Conservation (phyloP, 2,329 filamentous ascomycete genomes). For the Neocatenulostroma microsporum region DNA sequence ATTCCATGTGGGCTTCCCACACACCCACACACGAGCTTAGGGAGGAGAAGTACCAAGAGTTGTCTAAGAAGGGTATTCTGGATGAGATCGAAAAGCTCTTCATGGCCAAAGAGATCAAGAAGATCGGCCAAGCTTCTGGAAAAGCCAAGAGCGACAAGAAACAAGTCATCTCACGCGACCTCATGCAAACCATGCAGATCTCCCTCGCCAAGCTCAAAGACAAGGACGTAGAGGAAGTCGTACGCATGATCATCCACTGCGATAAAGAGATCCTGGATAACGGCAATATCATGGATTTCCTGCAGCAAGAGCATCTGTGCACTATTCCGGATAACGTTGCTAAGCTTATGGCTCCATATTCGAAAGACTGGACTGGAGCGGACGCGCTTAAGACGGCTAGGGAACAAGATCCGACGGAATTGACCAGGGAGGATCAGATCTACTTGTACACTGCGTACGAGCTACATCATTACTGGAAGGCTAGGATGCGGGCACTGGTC, state of each 20-base stretch:
- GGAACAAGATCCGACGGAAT: constrained; percentile 77
- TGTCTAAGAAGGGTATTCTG: constrained; percentile 88
- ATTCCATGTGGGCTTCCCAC: constrained; percentile 87
- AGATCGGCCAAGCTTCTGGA: constrained; percentile 55
- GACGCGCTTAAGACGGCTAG: constrained; percentile 68
- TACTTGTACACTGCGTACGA: constrained; percentile 91
- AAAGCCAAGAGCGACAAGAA: constrained; percentile 88
- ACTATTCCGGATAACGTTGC: constrained; percentile 82
- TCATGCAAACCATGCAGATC: constrained; percentile 88
- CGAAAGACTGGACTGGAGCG: constrained; percentile 90
- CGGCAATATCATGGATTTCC: constrained; percentile 88
- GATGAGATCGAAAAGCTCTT: constrained; percentile 98
- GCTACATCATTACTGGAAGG: constrained; percentile 97
- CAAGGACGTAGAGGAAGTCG: constrained; percentile 71
- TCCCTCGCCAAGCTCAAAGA: constrained; percentile 90
- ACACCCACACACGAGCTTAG: constrained; percentile 78
- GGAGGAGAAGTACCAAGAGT: constrained; percentile 91
- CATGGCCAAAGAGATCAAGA: constrained; percentile 93
- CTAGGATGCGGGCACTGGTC: constrained; percentile 82
- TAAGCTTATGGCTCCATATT: constrained; percentile 91
- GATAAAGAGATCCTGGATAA: constrained; percentile 85
- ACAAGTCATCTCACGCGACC: constrained; percentile 84
- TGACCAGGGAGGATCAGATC: constrained; percentile 92
- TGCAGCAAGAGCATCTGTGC: constrained; percentile 87
- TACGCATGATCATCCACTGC: constrained; percentile 92